Evolutionary conservation across 2,329 filamentous ascomycete genomes (phyloP).

Genomic region (Fusarium newnesense): DNA sequence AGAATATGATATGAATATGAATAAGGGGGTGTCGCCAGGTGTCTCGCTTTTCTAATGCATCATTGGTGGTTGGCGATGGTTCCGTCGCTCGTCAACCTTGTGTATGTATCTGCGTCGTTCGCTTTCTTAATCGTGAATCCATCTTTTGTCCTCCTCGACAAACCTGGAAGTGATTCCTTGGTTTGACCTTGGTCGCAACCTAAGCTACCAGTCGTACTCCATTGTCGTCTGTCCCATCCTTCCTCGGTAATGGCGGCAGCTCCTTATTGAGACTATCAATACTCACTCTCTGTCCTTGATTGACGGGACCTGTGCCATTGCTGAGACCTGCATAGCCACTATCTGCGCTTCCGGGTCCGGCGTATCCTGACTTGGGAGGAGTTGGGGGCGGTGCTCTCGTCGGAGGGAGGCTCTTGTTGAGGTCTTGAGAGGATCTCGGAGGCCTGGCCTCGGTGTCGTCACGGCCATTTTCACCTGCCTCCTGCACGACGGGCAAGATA

Average conservation of each 20-base stretch:
- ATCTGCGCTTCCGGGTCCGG: slow-evolving; percentile 60
- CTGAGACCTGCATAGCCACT: slow-evolving; percentile 57
- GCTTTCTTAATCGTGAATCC: slow-evolving; percentile 41
- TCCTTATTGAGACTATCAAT: slow-evolving; percentile 70
- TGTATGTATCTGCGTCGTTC: slow-evolving; percentile 34
- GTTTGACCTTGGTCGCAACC: slow-evolving; percentile 38
- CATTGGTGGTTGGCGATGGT: slow-evolving; percentile 39
- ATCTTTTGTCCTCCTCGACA: slow-evolving; percentile 31
- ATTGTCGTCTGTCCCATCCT: slow-evolving; percentile 44
- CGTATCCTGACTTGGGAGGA: slow-evolving; percentile 46
- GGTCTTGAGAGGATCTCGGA: slow-evolving; percentile 55
- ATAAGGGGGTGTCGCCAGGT: slow-evolving; percentile 32
- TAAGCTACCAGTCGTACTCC: slow-evolving; percentile 48
- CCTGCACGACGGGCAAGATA: slow-evolving; percentile 85
- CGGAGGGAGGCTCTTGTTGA: slow-evolving; percentile 51
- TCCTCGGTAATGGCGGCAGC: slow-evolving; percentile 64
- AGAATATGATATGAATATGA: background rate
- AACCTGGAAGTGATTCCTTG: slow-evolving; percentile 13
- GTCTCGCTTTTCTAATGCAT: slow-evolving; percentile 46
- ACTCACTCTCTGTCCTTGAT: slow-evolving; percentile 54
- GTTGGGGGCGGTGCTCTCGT: slow-evolving; percentile 55
- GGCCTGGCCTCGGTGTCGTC: slow-evolving; percentile 55
- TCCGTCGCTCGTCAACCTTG: slow-evolving; percentile 42
- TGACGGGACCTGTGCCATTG: slow-evolving; percentile 47
- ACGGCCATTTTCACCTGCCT: slow-evolving; percentile 75